Percentiles rank a stretch among this genome's conserved stretches.
Conservation (phyloP, 1,284 basidiomycete genomes). For the Boletus semigastroideus region DNA sequence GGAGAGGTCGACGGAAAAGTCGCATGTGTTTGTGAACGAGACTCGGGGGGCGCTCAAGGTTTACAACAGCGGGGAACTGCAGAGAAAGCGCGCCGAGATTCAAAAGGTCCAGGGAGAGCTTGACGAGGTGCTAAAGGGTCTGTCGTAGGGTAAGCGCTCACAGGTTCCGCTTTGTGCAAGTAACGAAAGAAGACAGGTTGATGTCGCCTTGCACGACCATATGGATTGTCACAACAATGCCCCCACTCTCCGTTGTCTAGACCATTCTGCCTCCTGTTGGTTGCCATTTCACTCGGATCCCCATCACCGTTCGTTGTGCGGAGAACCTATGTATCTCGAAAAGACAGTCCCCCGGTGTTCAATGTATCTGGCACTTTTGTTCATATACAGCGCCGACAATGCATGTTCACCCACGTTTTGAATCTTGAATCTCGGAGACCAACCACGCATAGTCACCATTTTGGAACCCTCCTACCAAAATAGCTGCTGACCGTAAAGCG, state of each 20-base stretch:
- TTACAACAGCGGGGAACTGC: constrained; percentile 52
- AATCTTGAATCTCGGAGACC: neutral
- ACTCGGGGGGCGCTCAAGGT: constrained; percentile 53
- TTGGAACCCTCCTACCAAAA: constrained; percentile 7
- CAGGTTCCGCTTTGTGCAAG: neutral
- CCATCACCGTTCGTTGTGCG: neutral
- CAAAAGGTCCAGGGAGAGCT: constrained; percentile 48
- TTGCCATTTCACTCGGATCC: neutral
- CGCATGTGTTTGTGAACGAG: constrained; percentile 53
- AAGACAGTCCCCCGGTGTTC: neutral
- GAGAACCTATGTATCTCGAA: neutral
- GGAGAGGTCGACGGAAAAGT: constrained; percentile 45
- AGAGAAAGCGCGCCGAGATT: constrained; percentile 45
- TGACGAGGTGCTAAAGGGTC: constrained; percentile 29
- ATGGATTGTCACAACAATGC: no score
- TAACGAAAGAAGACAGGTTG: constrained; percentile 2
- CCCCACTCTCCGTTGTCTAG: neutral
- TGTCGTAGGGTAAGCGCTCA: constrained; percentile 25
- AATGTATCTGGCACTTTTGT: neutral
- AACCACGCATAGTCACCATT: neutral
- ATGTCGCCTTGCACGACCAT: neutral
- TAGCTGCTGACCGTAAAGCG: constrained; percentile 3
- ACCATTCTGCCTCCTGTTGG: neutral
- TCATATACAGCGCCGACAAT: neutral
- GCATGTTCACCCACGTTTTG: neutral